Base-by-base conservation (phyloP, 352 stramenopile genomes). In the Globisporangium alternatum region DNA sequence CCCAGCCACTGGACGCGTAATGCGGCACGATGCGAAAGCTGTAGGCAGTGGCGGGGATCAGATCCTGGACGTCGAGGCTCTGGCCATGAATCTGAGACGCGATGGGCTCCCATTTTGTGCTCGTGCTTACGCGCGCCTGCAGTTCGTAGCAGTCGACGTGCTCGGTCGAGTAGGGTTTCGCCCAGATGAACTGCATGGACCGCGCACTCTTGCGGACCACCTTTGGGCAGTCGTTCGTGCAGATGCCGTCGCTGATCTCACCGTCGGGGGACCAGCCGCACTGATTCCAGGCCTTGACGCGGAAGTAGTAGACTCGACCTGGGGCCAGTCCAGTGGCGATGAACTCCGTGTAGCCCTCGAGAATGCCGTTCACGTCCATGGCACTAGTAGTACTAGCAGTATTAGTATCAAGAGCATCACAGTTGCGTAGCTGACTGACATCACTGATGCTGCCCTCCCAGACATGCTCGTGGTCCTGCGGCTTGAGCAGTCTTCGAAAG, bases 231-330 rank as follows among this genome's bases (percentile, higher is more conserved):
- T 81, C 74, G 19, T 86, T 86, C 1, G 77, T 89, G 44, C 70
- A 83, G 31, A 89, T 78, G 0, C 74, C 77, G 41, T 79, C 69
- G 52, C 75, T 86, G 37, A 77, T 56, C 37, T 83, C 76, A 0
- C 80, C 77, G 37, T 82, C 74, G 1, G 70, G 66, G 9, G 77
- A 87, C 80, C 80, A 89, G 12, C 77, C 80, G 28, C 68, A 74
- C 10, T 62, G 53, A 52, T 89, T 89, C 55, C 45, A 70, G 15
- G 72, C 77, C 52, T 81, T 80, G 2, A 71, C 47, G 2, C 76
- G 75, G 53, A 85, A 82, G 60, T 78, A 81, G 39, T 89, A 89
- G 7, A 86, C 67, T 5, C 71, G 70, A 3, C 80, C 80, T 1
- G 77, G 75, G 1, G 70, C 17, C 5, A 89, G 62, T 1, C 75